These are phyloP conservation scores for Chaetomium fimeti DNA, from an alignment of 495 filamentous ascomycete genomes.

Conservation along the genomic window DNA sequence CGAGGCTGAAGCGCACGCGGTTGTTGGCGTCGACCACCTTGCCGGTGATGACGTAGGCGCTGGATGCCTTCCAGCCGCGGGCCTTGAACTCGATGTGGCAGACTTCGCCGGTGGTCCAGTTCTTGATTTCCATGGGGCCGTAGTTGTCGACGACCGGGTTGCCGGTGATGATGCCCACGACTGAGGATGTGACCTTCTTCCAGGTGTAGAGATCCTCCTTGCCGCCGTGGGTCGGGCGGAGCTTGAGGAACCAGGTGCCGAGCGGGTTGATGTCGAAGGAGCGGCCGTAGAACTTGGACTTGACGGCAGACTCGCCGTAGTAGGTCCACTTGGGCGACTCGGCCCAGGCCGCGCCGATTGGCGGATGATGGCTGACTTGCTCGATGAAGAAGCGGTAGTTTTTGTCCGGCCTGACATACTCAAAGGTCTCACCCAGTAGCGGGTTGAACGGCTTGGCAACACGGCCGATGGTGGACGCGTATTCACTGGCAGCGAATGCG, in stretches of 20 bases:
- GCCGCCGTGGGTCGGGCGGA: conserved; percentile 73
- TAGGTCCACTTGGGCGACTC: conserved; percentile 96
- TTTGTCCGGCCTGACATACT: conserved; percentile 92
- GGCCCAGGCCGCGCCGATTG: conserved; percentile 89
- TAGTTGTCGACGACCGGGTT: conserved; percentile 98
- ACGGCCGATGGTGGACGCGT: conserved; percentile 92
- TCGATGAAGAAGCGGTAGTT: conserved; percentile 98
- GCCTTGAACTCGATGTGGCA: conserved; percentile 93
- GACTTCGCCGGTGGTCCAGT: conserved; percentile 89
- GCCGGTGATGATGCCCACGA: conserved; percentile 95
- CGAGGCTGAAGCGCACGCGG: conserved; percentile 78
- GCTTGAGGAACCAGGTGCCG: conserved; percentile 92
- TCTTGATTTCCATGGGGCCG: conserved; percentile 94
- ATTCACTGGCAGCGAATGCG: conserved; percentile 92
- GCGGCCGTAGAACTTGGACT: conserved; percentile 96
- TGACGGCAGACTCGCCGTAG: conserved; percentile 95
- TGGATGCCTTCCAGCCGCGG: conserved; percentile 90
- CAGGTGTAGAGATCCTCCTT: conserved; percentile 91
- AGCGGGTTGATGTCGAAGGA: conserved; percentile 96
- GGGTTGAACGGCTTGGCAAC: conserved; percentile 99
- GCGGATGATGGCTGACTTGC: conserved; percentile 97
- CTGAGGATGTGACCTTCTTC: conserved; percentile 99
- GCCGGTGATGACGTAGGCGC: conserved; percentile 81
- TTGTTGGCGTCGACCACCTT: conserved; percentile 75
- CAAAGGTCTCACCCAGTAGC: conserved; percentile 92